Conservation (phyloP, 768 basidiomycete species). For the Agrocybe pediades region DNA sequence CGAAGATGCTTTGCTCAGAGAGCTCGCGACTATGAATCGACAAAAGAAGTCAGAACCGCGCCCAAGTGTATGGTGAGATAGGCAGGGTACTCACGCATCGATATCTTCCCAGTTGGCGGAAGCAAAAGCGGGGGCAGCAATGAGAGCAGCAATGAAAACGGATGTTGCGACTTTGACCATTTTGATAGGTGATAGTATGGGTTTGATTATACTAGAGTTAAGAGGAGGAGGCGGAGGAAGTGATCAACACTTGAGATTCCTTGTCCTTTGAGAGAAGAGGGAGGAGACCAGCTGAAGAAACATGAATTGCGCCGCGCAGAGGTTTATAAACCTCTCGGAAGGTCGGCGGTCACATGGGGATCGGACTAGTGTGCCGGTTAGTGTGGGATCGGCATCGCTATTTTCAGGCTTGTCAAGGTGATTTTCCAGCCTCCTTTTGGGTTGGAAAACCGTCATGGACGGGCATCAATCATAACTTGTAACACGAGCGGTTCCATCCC, state of each 20-base stretch:
- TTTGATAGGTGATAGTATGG: neutral
- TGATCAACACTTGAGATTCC: conserved; percentile 16
- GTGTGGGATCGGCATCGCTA: neutral
- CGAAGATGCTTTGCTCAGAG: conserved; percentile 3
- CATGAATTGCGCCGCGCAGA: neutral
- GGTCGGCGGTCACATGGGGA: neutral
- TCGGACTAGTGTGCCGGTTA: neutral
- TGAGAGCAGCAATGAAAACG: conserved; percentile 12
- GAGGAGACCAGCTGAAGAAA: conserved; percentile 23
- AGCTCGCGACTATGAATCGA: conserved; percentile 5
- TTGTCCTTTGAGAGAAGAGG: conserved; percentile 3
- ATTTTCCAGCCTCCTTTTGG: too few species aligned
- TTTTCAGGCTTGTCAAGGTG: too few species aligned
- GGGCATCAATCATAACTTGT: too few species aligned
- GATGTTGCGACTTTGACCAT: conserved; percentile 19
- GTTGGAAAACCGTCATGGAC: too few species aligned
- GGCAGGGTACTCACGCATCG: conserved; percentile 7
- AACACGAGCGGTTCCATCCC: too few species aligned
- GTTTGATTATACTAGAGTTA: neutral
- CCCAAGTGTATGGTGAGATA: neutral
- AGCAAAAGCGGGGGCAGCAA: conserved; percentile 17
- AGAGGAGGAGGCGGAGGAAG: conserved; percentile 1
- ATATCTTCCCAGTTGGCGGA: conserved; percentile 14
- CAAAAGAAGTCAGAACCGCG: neutral
- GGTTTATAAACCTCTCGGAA: conserved; percentile 4